phyloP scores from a whole-genome alignment of 139 green algal species.

The Chlorella sorokiniana region DNA sequence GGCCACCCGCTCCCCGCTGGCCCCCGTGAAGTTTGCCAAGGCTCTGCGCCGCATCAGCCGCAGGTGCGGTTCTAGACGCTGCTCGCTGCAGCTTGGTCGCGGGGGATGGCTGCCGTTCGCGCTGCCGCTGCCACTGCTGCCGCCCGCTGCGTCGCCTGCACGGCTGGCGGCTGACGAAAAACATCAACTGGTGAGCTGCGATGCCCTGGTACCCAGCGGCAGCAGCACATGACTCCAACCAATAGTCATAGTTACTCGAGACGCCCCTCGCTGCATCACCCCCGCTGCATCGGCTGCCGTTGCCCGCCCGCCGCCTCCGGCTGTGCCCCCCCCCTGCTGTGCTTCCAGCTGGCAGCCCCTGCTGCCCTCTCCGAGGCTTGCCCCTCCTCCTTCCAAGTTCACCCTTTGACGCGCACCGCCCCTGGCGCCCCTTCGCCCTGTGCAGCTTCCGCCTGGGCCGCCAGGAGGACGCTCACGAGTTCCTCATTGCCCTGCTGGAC shows the following conservation, averaged over 20 bases:
- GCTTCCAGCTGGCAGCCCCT: too few species aligned
- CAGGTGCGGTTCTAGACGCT: slow-evolving; percentile 37
- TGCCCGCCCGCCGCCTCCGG: too few species aligned
- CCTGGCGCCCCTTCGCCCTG: background rate
- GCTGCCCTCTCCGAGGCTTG: too few species aligned
- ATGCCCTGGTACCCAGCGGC: too few species aligned
- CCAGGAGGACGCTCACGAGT: slow-evolving; percentile 94
- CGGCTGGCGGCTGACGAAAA: slow-evolving; percentile 36
- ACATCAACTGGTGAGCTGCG: background rate
- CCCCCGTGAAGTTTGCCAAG: slow-evolving; percentile 54
- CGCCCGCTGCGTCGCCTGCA: slow-evolving; percentile 37
- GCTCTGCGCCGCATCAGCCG: slow-evolving; percentile 56
- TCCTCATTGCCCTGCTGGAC: slow-evolving; percentile 87
- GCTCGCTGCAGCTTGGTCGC: background rate
- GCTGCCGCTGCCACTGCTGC: slow-evolving; percentile 19
- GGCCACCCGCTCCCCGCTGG: slow-evolving; percentile 30
- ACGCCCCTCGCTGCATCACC: too few species aligned
- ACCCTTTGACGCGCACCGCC: background rate
- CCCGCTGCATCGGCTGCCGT: too few species aligned
- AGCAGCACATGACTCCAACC: too few species aligned
- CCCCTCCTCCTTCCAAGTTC: background rate
- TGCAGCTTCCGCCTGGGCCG: slow-evolving; percentile 83
- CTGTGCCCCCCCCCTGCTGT: too few species aligned
- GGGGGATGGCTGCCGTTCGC: too few species aligned
- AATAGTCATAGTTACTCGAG: too few species aligned